These are phyloP conservation scores for Tetrapisispora pingtungensis DNA, from an alignment of 805 yeast species.

Conservation along the genomic window DNA sequence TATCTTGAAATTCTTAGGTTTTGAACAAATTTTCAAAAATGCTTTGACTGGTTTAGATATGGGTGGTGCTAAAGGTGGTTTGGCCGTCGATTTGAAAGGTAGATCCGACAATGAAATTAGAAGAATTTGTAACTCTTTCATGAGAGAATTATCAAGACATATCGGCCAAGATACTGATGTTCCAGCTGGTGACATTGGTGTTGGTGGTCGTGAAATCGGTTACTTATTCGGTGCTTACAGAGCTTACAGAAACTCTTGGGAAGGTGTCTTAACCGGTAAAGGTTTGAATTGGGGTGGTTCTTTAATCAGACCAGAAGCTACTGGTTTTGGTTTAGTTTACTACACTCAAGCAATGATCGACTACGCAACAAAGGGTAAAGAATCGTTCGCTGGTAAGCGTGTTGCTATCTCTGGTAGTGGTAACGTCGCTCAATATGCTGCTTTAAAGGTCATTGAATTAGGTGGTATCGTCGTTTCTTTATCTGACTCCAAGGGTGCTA, in stretches of 20 bases:
- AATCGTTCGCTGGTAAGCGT: constrained; percentile 82
- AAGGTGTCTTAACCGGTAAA: constrained; percentile 97
- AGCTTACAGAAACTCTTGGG: constrained; percentile 80
- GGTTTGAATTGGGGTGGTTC: constrained; percentile 99
- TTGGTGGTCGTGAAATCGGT: constrained; percentile 90
- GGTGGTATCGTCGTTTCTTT: constrained; percentile 92
- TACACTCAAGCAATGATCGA: constrained; percentile 97
- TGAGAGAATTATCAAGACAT: constrained; percentile 91
- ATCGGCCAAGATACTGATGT: constrained; percentile 97
- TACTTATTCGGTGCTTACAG: constrained; percentile 96
- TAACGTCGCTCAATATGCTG: constrained; percentile 98
- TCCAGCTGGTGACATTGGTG: constrained; percentile 99
- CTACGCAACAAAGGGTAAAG: constrained; percentile 82
- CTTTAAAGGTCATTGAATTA: constrained; percentile 90
- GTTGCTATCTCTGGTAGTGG: constrained; percentile 98
- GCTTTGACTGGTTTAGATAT: constrained; percentile 94
- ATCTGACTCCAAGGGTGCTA: constrained; percentile 91
- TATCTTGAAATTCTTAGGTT: constrained; percentile 90
- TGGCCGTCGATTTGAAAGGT: constrained; percentile 96
- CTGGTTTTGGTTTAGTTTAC: constrained; percentile 96
- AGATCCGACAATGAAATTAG: constrained; percentile 88
- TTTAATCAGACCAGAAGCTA: constrained; percentile 97
- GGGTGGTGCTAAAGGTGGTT: constrained; percentile 99
- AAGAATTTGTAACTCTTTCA: constrained; percentile 91
- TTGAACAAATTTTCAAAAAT: constrained; percentile 97